Evolutionary conservation across 2,329 filamentous ascomycete species (phyloP).

Genomic region (Aspergillus chevalieri): DNA sequence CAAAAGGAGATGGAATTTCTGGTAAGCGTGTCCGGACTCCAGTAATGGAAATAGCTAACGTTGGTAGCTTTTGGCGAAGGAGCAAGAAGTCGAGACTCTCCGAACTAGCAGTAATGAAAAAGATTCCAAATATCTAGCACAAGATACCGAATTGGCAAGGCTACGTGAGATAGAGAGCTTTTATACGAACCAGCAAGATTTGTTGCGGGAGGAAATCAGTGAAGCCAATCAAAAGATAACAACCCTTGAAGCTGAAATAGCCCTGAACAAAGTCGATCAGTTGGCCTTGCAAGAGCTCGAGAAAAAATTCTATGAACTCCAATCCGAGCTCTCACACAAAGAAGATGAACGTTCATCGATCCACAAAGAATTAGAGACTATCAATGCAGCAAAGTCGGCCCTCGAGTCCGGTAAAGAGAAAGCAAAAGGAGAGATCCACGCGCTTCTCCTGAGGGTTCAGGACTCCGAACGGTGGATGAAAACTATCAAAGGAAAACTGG

Average conservation of each 20-base stretch:
- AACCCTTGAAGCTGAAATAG: conserved; percentile 15
- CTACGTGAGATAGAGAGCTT: conserved; percentile 16
- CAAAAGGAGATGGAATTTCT: conserved; percentile 8
- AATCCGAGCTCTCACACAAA: conserved; percentile 14
- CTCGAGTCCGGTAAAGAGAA: conserved; percentile 17
- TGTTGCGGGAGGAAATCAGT: conserved; percentile 14
- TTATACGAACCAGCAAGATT: conserved; percentile 11
- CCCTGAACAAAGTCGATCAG: conserved; percentile 3
- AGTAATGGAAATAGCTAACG: conserved; percentile 8
- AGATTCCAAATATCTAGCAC: conserved; percentile 6
- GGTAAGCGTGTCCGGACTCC: conserved; percentile 9
- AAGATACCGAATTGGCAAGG: conserved; percentile 14
- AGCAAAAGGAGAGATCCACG: conserved; percentile 18
- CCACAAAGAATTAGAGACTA: conserved; percentile 7
- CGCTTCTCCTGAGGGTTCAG: conserved; percentile 18
- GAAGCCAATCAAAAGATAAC: conserved; percentile 14
- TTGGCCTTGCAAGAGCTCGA: conserved; percentile 7
- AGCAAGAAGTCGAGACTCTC: conserved; percentile 15
- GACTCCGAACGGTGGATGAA: conserved; percentile 19
- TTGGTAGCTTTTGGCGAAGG: conserved; percentile 15
- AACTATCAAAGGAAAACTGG: conserved; percentile 15
- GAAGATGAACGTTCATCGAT: conserved; percentile 23
- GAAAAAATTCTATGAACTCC: conserved; percentile 10
- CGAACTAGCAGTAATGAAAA: conserved; percentile 9
- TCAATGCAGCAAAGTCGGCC: conserved; percentile 8